Base-by-base conservation (phyloP, 2,329 filamentous ascomycete species). In the Fusarium sp. region DNA sequence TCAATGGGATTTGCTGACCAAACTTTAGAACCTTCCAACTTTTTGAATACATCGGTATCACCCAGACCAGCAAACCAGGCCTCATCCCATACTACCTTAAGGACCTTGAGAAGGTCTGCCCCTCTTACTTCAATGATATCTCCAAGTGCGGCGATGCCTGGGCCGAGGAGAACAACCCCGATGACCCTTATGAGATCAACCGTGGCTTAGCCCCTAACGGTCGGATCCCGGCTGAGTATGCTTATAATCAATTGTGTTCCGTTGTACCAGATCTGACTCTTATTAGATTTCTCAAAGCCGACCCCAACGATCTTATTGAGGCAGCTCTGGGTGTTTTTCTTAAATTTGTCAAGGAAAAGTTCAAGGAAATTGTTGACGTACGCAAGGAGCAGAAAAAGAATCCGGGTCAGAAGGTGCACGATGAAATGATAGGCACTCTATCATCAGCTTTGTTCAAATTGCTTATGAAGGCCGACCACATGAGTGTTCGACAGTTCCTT, bases 401-500 rank as follows among this genome's bases (percentile, higher is more conserved):
- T 9, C 25, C 25, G 25, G 25, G 25, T 25, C 7, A 25, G 25
- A 25, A 25, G 25, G 25, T 9, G 25, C 25, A 25, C 25, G 25
- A 25, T 6, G 6, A 25, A 2, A 25, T 9, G 25, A 6, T 25
- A 8, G 25, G 8, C 7, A 25, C 25, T 22, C 22, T 22, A 22
- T 22, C 22, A 22, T 22, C 22, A 25, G 25, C 27, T 11, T 32
- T 72, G 1, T 71, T 65, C 38, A 5, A 53, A 3, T 51, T 51
- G 1, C 32, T 72, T 5, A 71, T 70, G 69, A 34, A 34, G 10
- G 62, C 59, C 1, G 70, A 72, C 5, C 47, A 63, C 16, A 56
- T 61, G 54, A 72, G 70, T 20, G 53, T 62, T 18, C 66, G 70
- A 0, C 69, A 72, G 32, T 72, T 47, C 16, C 70, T 72, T 46